A percentile compares a stretch with the other conserved stretches of the same genome.
Conservation (phyloP, 768 basidiomycete genomes). For the Holtermanniella nyarrowii region DNA sequence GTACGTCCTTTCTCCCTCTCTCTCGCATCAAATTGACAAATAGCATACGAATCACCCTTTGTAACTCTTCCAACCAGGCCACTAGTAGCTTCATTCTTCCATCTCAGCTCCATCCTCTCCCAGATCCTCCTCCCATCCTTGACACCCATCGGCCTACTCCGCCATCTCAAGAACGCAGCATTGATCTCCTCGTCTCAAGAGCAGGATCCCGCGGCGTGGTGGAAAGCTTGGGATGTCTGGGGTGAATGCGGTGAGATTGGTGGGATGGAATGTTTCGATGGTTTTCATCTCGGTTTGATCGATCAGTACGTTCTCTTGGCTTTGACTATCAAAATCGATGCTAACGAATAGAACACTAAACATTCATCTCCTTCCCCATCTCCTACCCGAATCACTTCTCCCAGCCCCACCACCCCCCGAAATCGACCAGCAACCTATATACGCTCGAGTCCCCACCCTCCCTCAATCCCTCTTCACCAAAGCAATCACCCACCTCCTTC, state of each 20-base stretch:
- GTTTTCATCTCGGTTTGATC: slow-evolving; percentile 7
- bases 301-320: slow-evolving; percentile 11
- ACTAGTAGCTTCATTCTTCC: slow-evolving; percentile 1
- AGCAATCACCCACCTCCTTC: background rate
- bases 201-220: slow-evolving; percentile 3
- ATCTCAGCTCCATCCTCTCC: slow-evolving; percentile 3
- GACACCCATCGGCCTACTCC: background rate
- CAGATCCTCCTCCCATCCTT: slow-evolving; percentile 4
- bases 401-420: background rate
- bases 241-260: slow-evolving; percentile 8
- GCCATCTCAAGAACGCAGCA: background rate
- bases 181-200: background rate
- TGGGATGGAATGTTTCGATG: slow-evolving; percentile 11
- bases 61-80: slow-evolving; percentile 5
- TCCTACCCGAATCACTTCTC: background rate
- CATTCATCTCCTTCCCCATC: slow-evolving; percentile 8
- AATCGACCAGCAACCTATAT: background rate
- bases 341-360: slow-evolving; percentile 8
- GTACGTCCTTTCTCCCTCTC: slow-evolving; percentile 1
- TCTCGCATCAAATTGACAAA: background rate
- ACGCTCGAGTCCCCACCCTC: background rate
- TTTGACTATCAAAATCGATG: background rate
- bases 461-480: background rate
- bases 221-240: slow-evolving; percentile 5
- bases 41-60: slow-evolving; percentile 12